Conservation (phyloP, 805 yeast genomes). For the Ogataea siamensis region DNA sequence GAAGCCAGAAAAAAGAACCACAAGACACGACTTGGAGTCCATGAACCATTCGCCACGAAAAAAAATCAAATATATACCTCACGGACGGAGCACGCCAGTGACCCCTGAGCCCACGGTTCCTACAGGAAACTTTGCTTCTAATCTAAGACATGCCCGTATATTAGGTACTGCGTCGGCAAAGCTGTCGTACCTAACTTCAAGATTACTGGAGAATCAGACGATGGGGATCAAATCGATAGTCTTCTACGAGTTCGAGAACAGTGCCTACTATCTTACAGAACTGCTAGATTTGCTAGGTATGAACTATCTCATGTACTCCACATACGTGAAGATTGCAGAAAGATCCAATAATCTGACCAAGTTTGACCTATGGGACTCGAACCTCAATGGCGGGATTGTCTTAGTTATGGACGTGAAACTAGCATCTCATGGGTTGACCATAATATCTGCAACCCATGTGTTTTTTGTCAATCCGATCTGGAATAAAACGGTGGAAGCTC, state of each 20-base stretch:
- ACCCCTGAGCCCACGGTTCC: slow-evolving; percentile 29
- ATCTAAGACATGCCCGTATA: slow-evolving; percentile 37
- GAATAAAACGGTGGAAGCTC: slow-evolving; percentile 68
- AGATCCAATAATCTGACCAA: slow-evolving; percentile 52
- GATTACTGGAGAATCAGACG: slow-evolving; percentile 51
- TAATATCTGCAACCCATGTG: slow-evolving; percentile 64
- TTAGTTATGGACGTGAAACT: slow-evolving; percentile 65
- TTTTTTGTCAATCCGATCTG: slow-evolving; percentile 73
- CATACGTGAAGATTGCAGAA: slow-evolving; percentile 49
- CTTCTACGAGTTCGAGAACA: slow-evolving; percentile 69
- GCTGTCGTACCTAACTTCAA: slow-evolving; percentile 55
- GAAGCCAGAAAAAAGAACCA: slow-evolving; percentile 1
- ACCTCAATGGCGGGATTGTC: slow-evolving; percentile 48
- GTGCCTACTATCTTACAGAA: slow-evolving; percentile 67
- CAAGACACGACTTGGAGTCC: not conserved
- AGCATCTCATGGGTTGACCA: slow-evolving; percentile 69
- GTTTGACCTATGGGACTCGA: slow-evolving; percentile 43
- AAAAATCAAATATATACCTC: slow-evolving; percentile 19
- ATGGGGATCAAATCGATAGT: slow-evolving; percentile 53
- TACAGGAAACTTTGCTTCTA: slow-evolving; percentile 22
- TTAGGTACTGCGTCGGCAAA: slow-evolving; percentile 67
- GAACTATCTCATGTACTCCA: slow-evolving; percentile 60
- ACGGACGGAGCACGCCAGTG: slow-evolving; percentile 20
- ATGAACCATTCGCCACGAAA: slow-evolving; percentile 17
- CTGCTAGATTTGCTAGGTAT: slow-evolving; percentile 60